Conservation (phyloP, 371 early-diverging fungal species). For the Syncephalastrum contaminatum region DNA sequence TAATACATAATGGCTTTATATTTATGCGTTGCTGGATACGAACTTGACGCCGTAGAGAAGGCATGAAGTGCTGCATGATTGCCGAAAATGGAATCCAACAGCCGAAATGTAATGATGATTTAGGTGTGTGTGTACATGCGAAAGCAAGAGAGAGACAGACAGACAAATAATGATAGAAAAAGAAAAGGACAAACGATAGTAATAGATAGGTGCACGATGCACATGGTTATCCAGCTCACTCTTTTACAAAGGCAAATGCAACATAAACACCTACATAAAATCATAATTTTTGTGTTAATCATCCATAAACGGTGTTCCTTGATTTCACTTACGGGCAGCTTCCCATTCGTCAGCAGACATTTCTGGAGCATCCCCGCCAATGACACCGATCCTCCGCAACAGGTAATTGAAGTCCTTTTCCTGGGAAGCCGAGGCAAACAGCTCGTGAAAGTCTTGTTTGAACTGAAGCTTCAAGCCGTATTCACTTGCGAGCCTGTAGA, state of each 20-base stretch:
- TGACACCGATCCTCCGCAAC: conserved; percentile 81
- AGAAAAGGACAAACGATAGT: too few species aligned
- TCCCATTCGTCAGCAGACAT: conserved; percentile 92
- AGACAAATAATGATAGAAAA: too few species aligned
- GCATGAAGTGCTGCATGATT: too few species aligned
- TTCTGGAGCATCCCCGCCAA: conserved; percentile 60
- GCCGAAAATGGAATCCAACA: neutral
- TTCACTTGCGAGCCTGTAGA: conserved; percentile 75
- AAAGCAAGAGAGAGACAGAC: too few species aligned
- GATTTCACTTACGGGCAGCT: conserved; percentile 65
- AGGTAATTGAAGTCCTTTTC: conserved; percentile 54
- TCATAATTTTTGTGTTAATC: neutral
- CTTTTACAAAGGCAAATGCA: conserved; percentile 60
- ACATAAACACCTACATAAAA: conserved; percentile 48
- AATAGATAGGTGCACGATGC: neutral
- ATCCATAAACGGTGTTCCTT: neutral
- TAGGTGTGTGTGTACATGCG: neutral
- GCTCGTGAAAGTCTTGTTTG: conserved; percentile 79
- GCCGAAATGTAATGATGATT: neutral
- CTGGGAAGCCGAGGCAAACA: conserved; percentile 63
- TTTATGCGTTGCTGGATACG: too few species aligned
- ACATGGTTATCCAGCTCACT: conserved; percentile 5
- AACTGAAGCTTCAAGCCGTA: conserved; percentile 75
- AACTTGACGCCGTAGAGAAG: too few species aligned
- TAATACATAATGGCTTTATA: too few species aligned